Conservation (phyloP, 108 stramenopile species). For the Skeletonema costatum region DNA sequence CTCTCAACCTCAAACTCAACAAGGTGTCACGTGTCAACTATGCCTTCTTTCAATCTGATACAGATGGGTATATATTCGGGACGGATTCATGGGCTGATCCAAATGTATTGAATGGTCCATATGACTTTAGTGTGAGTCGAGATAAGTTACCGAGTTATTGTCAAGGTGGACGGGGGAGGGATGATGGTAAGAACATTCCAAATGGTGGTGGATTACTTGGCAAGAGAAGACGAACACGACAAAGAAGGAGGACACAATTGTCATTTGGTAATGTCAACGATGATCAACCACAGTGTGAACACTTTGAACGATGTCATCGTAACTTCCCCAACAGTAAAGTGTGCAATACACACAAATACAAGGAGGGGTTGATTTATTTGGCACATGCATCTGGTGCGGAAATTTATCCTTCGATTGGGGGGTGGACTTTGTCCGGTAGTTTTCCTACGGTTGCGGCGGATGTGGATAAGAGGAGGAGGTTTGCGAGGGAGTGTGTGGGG, state of each 20-base stretch:
- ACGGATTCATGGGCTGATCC: slow-evolving; percentile 51
- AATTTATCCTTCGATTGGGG: slow-evolving; percentile 48
- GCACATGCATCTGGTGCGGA: slow-evolving; percentile 39
- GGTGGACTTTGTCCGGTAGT: slow-evolving; percentile 40
- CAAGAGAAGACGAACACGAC: slow-evolving; percentile 23
- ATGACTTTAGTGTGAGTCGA: slow-evolving; percentile 24
- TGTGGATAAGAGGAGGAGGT: slow-evolving; percentile 20
- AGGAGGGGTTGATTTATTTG: slow-evolving; percentile 30
- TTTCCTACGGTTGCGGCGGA: slow-evolving; percentile 36
- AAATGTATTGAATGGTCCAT: slow-evolving; percentile 20
- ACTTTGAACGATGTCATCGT: slow-evolving; percentile 41
- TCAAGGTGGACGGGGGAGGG: slow-evolving; percentile 22
- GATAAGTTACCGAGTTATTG: slow-evolving; percentile 14
- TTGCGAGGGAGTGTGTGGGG: slow-evolving; percentile 45
- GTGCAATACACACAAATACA: slow-evolving; percentile 29
- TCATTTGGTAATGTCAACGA: neutral
- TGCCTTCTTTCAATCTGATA: slow-evolving; percentile 47
- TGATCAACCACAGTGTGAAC: slow-evolving; percentile 20
- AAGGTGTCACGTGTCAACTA: slow-evolving; percentile 33
- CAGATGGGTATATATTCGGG: slow-evolving; percentile 38
- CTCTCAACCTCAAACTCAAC: slow-evolving; percentile 35
- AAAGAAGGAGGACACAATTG: slow-evolving; percentile 34
- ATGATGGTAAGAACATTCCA: slow-evolving; percentile 14
- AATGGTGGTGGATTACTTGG: slow-evolving; percentile 20
- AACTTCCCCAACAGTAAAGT: slow-evolving; percentile 42